Percentiles rank a stretch among this genome's conserved stretches.
phyloP scores from a whole-genome alignment of 1,284 basidiomycete genomes.

The Boletus smithii region DNA sequence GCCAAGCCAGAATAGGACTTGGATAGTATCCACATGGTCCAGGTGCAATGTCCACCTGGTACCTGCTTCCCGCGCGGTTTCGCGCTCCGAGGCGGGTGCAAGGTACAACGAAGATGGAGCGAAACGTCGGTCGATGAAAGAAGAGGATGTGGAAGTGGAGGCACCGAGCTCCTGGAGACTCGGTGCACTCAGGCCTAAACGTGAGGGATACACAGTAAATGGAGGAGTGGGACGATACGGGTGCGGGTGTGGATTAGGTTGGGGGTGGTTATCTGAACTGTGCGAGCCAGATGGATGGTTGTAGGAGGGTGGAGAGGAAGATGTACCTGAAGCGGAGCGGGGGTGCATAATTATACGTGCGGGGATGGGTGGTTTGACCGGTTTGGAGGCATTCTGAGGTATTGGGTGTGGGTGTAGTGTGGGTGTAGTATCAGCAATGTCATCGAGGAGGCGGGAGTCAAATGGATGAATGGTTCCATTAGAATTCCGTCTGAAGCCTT shows the following conservation, averaged over 20 bases:
- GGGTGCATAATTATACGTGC: slow-evolving; percentile 17
- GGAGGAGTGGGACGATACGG: slow-evolving; percentile 12
- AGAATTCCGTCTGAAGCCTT: slow-evolving; percentile 22
- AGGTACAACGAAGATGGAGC: slow-evolving; percentile 32
- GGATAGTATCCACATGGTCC: slow-evolving; percentile 42
- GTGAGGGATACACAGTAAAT: slow-evolving; percentile 8
- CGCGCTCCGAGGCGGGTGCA: slow-evolving; percentile 21
- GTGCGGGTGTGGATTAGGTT: slow-evolving; percentile 4
- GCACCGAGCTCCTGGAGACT: slow-evolving; percentile 29
- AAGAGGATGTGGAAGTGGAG: slow-evolving; percentile 29
- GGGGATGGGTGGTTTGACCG: slow-evolving; percentile 24
- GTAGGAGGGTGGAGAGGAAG: slow-evolving; percentile 31
- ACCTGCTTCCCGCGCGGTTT: slow-evolving; percentile 16
- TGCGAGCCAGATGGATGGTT: slow-evolving; percentile 18
- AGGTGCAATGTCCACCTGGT: slow-evolving; percentile 26
- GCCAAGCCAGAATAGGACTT: slow-evolving; percentile 66
- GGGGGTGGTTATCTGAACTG: slow-evolving; percentile 17
- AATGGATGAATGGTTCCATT: slow-evolving; percentile 23
- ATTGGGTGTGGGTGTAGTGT: slow-evolving; percentile 1
- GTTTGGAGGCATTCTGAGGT: slow-evolving; percentile 1
- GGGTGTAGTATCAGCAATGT: slow-evolving; percentile 3
- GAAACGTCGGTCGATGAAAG: slow-evolving; percentile 36
- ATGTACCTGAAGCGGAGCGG: slow-evolving; percentile 20
- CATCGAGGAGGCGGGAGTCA: slow-evolving; percentile 20
- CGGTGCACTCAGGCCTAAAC: slow-evolving; percentile 23